These are phyloP conservation scores for Annulohypoxylon bovei DNA, from an alignment of 495 filamentous ascomycete genomes.

Conservation along the genomic window DNA sequence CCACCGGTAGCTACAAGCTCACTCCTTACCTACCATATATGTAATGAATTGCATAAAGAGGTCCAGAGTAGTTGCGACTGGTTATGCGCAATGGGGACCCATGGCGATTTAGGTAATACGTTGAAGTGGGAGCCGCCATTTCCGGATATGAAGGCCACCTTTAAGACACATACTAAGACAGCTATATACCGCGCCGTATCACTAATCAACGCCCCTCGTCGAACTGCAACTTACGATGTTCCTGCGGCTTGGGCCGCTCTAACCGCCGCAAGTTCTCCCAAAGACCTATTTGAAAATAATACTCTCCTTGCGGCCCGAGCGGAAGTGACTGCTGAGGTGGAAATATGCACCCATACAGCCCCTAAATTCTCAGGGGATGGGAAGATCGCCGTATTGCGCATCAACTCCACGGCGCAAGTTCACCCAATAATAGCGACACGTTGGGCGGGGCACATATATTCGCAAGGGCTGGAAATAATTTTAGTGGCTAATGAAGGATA, in stretches of 20 bases:
- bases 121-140: conserved; percentile 68
- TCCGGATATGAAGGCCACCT: conserved; percentile 64
- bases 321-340: conserved; percentile 65
- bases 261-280: conserved; percentile 46
- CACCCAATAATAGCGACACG: conserved; percentile 69
- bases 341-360: conserved; percentile 62
- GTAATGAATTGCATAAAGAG: conserved; percentile 56
- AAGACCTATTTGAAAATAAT: conserved; percentile 56
- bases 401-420: conserved; percentile 62
- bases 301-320: conserved; percentile 56
- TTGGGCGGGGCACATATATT: conserved; percentile 64
- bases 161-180: conserved; percentile 67
- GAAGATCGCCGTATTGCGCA: conserved; percentile 65
- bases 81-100: conserved; percentile 66
- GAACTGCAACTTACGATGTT: conserved; percentile 64
- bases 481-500: conserved; percentile 69
- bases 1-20: conserved; percentile 67
- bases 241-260: conserved; percentile 65
- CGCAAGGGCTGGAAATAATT: conserved; percentile 62
- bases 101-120: conserved; percentile 67
- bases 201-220: conserved; percentile 66
- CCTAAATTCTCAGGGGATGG: conserved; percentile 67
- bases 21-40: conserved; percentile 67
- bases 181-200: conserved; percentile 64
- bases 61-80: conserved; percentile 59